A percentile compares a stretch with the other conserved stretches of the same genome.
Conservation (phyloP, 2,329 filamentous ascomycete genomes). For the Ascochyta rabiei region DNA sequence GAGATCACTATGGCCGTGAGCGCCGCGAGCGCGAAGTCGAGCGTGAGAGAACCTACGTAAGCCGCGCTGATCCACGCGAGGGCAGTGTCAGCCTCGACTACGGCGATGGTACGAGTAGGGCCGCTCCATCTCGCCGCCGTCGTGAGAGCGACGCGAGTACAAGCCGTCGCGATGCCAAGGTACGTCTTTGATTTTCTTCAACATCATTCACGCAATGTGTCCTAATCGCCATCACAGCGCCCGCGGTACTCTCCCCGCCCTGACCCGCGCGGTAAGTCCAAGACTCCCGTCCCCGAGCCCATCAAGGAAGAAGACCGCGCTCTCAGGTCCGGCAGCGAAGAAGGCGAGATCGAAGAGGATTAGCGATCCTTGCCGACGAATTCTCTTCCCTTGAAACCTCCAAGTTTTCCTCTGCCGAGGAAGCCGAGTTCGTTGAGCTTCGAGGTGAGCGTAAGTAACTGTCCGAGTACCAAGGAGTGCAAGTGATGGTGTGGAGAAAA, state of each 20-base stretch:
- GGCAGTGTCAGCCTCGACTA: constrained; percentile 84
- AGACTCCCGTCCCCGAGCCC: constrained; percentile 55
- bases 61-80: constrained; percentile 78
- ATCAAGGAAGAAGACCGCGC: constrained; percentile 65
- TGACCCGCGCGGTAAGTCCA: constrained; percentile 60
- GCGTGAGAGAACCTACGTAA: constrained; percentile 80
- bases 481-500: neutral
- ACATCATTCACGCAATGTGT: neutral
- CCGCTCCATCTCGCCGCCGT: constrained; percentile 70
- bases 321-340: constrained; percentile 87
- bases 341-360: constrained; percentile 93
- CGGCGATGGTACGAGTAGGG: constrained; percentile 64
- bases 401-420: neutral
- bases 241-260: constrained; percentile 60
- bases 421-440: neutral
- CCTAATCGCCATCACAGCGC: constrained; percentile 30
- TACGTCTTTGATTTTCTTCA: constrained; percentile 28
- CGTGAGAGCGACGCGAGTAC: constrained; percentile 70
- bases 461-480: neutral
- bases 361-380: constrained; percentile 33
- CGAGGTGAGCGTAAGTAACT: neutral
- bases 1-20: constrained; percentile 80
- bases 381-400: neutral
- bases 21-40: constrained; percentile 88
- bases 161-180: constrained; percentile 52